Percentiles rank a stretch among this genome's conserved stretches.
These are phyloP conservation scores for Pyropia haitanensis DNA, from an alignment of 23 red algal species.

Conservation along the genomic window DNA sequence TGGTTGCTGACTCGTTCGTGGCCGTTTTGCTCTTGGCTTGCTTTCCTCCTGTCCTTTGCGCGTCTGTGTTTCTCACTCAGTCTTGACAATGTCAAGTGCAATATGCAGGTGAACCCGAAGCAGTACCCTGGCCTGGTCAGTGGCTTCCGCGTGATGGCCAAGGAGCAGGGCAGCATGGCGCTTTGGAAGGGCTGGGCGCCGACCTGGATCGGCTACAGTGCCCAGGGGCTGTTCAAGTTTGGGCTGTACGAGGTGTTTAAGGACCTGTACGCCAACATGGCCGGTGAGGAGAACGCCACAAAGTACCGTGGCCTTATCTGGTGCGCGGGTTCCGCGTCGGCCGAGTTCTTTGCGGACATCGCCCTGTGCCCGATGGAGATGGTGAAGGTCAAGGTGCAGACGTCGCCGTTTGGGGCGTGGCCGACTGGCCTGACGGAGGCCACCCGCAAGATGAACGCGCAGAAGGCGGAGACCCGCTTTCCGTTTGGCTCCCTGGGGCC, in stretches of 20 bases:
- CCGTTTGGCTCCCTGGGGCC: slow-evolving; percentile 64
- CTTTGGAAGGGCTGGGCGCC: slow-evolving; percentile 76
- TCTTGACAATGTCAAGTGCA: slow-evolving; percentile 66
- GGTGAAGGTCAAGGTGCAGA: slow-evolving; percentile 85
- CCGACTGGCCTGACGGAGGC: slow-evolving; percentile 51
- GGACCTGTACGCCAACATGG: slow-evolving; percentile 72
- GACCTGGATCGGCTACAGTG: slow-evolving; percentile 83
- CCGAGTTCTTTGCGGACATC: slow-evolving; percentile 97
- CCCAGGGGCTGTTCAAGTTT: slow-evolving; percentile 97
- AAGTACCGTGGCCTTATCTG: slow-evolving; percentile 78
- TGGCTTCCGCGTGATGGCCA: slow-evolving; percentile 50
- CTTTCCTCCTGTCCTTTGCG: too few species aligned
- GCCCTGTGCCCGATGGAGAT: slow-evolving; percentile 95
- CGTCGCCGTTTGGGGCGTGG: slow-evolving; percentile 46
- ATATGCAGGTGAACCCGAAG: slow-evolving; percentile 65
- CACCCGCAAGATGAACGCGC: slow-evolving; percentile 42
- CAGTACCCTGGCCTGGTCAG: slow-evolving; percentile 52
- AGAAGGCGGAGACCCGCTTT: slow-evolving; percentile 57
- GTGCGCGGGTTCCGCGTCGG: slow-evolving; percentile 66
- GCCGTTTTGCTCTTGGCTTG: too few species aligned
- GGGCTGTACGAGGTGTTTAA: slow-evolving; percentile 99
- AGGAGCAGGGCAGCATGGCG: slow-evolving; percentile 70
- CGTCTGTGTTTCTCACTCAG: too few species aligned
- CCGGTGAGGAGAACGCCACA: slow-evolving; percentile 68
- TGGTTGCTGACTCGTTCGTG: too few species aligned